These are phyloP conservation scores for Setomelanomma holmii DNA, from an alignment of 2,329 filamentous ascomycete species.

Conservation along the genomic window DNA sequence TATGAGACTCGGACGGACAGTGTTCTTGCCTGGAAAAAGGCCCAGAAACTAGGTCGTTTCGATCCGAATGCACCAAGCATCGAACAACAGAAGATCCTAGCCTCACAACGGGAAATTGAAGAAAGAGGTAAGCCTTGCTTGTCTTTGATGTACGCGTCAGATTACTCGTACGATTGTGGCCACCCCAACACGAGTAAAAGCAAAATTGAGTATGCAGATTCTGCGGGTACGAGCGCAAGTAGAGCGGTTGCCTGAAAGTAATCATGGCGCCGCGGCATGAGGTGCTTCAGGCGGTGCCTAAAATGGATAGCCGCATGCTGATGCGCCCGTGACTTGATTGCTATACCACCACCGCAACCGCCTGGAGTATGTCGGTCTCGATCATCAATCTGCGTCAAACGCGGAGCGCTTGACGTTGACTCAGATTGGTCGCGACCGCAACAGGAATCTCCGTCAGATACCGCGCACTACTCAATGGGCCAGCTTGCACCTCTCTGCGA, in stretches of 20 bases:
- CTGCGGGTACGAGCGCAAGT: neutral
- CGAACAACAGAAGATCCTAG: constrained; percentile 74
- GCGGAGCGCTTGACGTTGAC: no score
- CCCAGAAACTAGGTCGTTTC: constrained; percentile 95
- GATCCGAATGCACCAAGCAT: constrained; percentile 81
- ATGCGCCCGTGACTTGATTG: neutral
- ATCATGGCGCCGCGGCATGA: constrained; percentile 11
- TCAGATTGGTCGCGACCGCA: no score
- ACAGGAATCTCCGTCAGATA: no score
- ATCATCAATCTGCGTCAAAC: no score
- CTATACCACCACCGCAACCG: neutral
- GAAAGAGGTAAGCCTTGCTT: constrained; percentile 63
- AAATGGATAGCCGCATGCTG: constrained; percentile 23
- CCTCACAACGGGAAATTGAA: constrained; percentile 72
- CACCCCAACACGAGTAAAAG: constrained; percentile 18
- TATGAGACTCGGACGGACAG: constrained; percentile 88
- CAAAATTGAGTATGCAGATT: constrained; percentile 11
- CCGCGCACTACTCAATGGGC: no score
- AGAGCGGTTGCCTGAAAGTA: neutral
- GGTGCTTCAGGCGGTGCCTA: constrained; percentile 25
- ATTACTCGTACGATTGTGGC: constrained; percentile 25
- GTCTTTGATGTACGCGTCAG: constrained; percentile 16
- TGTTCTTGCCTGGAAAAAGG: constrained; percentile 93
- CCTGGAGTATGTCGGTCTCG: no score
- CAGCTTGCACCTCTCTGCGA: no score